A percentile compares a stretch with the other conserved stretches of the same genome.
phyloP scores from a whole-genome alignment of 2,329 filamentous ascomycete genomes.

The Scorias spongiosa region DNA sequence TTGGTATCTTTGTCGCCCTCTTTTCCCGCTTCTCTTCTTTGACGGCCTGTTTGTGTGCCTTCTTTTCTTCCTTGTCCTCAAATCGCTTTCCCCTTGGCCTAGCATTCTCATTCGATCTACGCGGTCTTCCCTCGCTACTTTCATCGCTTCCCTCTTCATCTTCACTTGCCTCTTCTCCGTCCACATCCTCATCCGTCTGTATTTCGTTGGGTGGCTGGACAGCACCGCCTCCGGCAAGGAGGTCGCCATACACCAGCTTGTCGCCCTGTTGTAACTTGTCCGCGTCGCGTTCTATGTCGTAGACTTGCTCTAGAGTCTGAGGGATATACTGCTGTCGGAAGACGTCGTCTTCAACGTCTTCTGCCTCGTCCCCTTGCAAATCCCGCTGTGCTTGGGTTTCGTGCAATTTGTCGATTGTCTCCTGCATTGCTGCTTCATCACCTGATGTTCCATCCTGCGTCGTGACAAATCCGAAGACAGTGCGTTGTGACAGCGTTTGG shows the following conservation, averaged over 20 bases:
- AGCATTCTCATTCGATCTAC: constrained; percentile 38
- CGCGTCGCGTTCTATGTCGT: constrained; percentile 84
- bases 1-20: constrained; percentile 88
- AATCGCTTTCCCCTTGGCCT: constrained; percentile 67
- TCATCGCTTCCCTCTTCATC: constrained; percentile 27
- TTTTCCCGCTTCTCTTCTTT: constrained; percentile 95
- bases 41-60: constrained; percentile 74
- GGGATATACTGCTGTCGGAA: constrained; percentile 96
- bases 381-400: constrained; percentile 35
- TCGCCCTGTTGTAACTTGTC: constrained; percentile 58
- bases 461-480: constrained; percentile 75
- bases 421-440: constrained; percentile 45
- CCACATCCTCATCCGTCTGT: constrained; percentile 21
- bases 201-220: constrained; percentile 2
- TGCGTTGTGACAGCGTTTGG: constrained; percentile 60
- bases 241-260: constrained; percentile 69
- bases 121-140: constrained; percentile 23
- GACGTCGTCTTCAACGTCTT: constrained; percentile 65
- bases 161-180: constrained; percentile 11
- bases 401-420: constrained; percentile 53
- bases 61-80: constrained; percentile 82
- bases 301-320: constrained; percentile 87
- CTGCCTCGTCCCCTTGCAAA: constrained; percentile 36
- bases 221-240: constrained; percentile 57
- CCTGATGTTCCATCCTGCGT: constrained; percentile 38